phyloP scores from a whole-genome alignment of 2,329 filamentous ascomycete genomes.

The Albifimbria verrucaria region DNA sequence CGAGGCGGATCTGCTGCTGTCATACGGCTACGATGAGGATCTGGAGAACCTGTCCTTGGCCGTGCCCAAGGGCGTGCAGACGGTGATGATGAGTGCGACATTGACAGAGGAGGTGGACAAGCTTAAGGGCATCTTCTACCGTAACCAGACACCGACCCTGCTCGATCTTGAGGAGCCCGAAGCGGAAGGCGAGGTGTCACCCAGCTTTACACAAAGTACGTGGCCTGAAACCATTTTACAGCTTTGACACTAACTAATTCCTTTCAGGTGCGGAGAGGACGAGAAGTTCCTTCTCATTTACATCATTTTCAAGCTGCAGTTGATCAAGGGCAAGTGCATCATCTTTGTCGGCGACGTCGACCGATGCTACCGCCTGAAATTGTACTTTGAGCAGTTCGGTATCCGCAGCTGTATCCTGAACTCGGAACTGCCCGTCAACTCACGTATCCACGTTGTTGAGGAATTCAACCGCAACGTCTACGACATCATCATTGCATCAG shows the following conservation, averaged over 20 bases:
- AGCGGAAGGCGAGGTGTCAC: constrained; percentile 72
- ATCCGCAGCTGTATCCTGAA: constrained; percentile 93
- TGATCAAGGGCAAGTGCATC: constrained; percentile 86
- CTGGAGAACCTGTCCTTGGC: constrained; percentile 74
- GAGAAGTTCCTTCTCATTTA: constrained; percentile 94
- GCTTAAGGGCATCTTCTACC: constrained; percentile 81
- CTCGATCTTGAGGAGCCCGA: constrained; percentile 82
- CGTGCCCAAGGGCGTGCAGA: constrained; percentile 82
- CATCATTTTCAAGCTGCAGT: constrained; percentile 89
- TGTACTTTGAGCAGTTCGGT: constrained; percentile 96
- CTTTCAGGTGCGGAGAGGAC: constrained; percentile 76
- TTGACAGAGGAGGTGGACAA: constrained; percentile 83
- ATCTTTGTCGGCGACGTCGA: constrained; percentile 79
- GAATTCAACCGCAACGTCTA: constrained; percentile 97
- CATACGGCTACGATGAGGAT: constrained; percentile 92
- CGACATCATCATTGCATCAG: constrained; percentile 95
- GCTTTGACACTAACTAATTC: constrained; percentile 10
- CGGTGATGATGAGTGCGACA: constrained; percentile 90
- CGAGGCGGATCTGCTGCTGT: constrained; percentile 89
- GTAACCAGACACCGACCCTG: constrained; percentile 62
- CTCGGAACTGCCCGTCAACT: constrained; percentile 90
- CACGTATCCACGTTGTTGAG: constrained; percentile 88
- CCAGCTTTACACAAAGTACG: constrained; percentile 81
- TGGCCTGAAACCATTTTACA: not conserved
- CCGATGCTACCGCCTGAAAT: constrained; percentile 82